Evolutionary conservation across 257 asterid genomes (phyloP).

Genomic region (Nicotiana attenuata): DNA sequence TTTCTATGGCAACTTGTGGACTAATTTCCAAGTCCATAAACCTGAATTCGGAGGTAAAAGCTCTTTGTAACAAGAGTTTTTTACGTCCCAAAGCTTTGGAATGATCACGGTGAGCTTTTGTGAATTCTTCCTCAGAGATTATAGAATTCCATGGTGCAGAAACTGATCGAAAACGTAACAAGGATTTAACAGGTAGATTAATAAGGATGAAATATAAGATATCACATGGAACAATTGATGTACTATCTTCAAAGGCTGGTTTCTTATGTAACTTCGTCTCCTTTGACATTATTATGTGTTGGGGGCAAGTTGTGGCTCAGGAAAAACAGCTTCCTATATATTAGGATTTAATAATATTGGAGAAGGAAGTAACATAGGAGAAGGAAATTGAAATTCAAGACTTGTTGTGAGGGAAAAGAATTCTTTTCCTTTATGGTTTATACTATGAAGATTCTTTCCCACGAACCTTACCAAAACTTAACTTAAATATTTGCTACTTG

Average conservation of each 20-base stretch:
- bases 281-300: too few species aligned
- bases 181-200: not conserved
- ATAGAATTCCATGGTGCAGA: not conserved
- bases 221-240: not conserved
- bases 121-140: not conserved
- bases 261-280: too few species aligned
- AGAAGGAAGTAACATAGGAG: too few species aligned
- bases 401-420: not conserved
- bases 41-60: not conserved
- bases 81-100: not conserved
- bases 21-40: not conserved
- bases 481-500: not conserved
- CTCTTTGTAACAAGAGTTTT: not conserved
- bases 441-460: not conserved
- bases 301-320: not conserved
- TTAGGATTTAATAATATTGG: not conserved
- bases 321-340: too few species aligned
- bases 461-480: too few species aligned
- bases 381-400: too few species aligned
- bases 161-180: not conserved
- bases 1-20: not conserved
- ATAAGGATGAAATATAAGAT: not conserved
- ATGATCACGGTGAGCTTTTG: not conserved
- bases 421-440: not conserved
- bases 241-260: not conserved